Conservation (phyloP, 2,329 filamentous ascomycete genomes). For the Verticillium tricorpus region DNA sequence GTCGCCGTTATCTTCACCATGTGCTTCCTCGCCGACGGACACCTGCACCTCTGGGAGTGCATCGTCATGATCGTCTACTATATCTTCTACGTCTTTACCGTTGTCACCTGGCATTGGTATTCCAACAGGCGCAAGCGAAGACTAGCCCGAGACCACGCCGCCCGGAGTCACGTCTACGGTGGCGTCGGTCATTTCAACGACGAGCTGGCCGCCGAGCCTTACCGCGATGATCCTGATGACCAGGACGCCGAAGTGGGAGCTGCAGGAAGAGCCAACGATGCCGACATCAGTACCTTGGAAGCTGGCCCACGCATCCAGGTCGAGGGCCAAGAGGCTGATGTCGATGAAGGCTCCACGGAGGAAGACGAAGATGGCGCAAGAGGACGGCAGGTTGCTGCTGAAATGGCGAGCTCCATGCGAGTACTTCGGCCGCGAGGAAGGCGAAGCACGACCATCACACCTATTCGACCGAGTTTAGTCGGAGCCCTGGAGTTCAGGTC, state of each 20-base stretch:
- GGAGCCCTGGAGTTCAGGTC: conserved; percentile 92
- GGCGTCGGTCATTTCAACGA: conserved; percentile 46
- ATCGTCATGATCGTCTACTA: conserved; percentile 88
- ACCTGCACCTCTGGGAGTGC: conserved; percentile 84
- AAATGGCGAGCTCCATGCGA: conserved; percentile 91
- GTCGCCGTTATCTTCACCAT: conserved; percentile 82
- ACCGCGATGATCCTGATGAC: conserved; percentile 57
- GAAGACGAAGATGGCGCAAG: conserved; percentile 51
- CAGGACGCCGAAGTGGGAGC: conserved; percentile 14
- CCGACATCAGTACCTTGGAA: conserved; percentile 40
- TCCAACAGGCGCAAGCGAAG: conserved; percentile 56
- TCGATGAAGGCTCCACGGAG: conserved; percentile 25
- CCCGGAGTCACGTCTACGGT: conserved; percentile 69
- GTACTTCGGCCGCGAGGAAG: conserved; percentile 64
- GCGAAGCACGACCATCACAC: conserved; percentile 70
- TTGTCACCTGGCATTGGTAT: conserved; percentile 92
- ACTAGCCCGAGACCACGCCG: conserved; percentile 63
- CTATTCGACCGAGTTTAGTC: conserved; percentile 88
- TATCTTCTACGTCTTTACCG: conserved; percentile 79
- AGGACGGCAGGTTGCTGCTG: conserved; percentile 62
- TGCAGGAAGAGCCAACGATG: conserved; percentile 8
- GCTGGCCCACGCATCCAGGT: conserved; percentile 43
- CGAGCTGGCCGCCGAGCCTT: conserved; percentile 52
- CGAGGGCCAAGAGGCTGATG: conserved; percentile 28
- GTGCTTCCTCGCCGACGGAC: conserved; percentile 79